Evolutionary conservation across 805 yeast genomes (phyloP), one percentile per base, ranked within the genome.

Genomic region (Lipomyces spencermartinsiae): DNA sequence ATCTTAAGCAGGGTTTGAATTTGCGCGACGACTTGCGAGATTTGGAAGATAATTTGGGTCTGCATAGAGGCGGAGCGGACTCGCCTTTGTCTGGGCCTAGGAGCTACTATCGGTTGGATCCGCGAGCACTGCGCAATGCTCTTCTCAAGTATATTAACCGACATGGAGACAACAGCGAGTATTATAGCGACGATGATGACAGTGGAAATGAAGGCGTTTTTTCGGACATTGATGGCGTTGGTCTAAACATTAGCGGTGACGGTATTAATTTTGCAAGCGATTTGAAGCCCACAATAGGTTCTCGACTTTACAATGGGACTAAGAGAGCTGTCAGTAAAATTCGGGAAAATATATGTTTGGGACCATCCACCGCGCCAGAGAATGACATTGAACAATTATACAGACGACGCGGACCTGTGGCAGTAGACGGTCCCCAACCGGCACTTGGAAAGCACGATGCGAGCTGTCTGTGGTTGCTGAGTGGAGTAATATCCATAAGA

Each of bases 161-260:
- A 43, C 49, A 43, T 43, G 49, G 49, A 6, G 49, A 43, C 49
- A 43, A 43, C 49, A 43, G n/a, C 49, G 49, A n/a, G 49, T n/a
- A 43, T 43, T 16, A 43, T n/a, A 43, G 16, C 49, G 49, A 43
- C 49, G 10, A 43, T 19, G 49, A n/a, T 9, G 22, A 43, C n/a
- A 43, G 10, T n/a, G 49, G 5, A n/a, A 43, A 43, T n/a, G 49
- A 43, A 4, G n/a, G n/a, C n/a, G 16, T 16, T 7, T 43, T n/a
- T n/a, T 7, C 49, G 22, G 49, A 43, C 10, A 43, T 43, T 43
- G 22, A n/a, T 43, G 49, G 49, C 7, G 2, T 9, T 9, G 22
- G 22, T 43, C 22, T 12, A 16, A 37, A 37, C 2, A 12, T 37
- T 12, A 37, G 43, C 4, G 5, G 9, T 37, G 43, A 37, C 16